Conservation (phyloP, 2,329 filamentous ascomycete genomes). For the Trichoderma sp. region DNA sequence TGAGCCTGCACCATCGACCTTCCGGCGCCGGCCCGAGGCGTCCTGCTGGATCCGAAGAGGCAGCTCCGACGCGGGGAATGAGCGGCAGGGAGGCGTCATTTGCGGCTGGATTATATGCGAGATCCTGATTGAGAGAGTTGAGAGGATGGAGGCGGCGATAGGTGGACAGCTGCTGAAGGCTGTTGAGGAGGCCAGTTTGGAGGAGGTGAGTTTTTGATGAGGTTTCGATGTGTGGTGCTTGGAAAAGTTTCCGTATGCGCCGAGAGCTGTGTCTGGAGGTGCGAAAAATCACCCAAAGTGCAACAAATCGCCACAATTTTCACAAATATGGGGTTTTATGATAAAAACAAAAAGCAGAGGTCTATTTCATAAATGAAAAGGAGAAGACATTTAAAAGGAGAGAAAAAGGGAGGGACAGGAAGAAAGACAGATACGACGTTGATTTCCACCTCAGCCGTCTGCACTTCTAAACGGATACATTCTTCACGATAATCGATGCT, state of each 20-base stretch:
- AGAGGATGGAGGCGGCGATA: conserved; percentile 41
- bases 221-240: background rate
- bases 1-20: conserved; percentile 42
- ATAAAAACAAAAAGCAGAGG: background rate
- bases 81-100: conserved; percentile 61
- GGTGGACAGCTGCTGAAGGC: conserved; percentile 56
- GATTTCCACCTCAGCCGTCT: background rate
- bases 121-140: background rate
- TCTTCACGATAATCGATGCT: background rate
- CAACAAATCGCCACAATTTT: background rate
- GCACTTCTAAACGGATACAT: background rate
- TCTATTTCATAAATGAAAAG: background rate
- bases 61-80: conserved; percentile 56
- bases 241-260: background rate
- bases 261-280: background rate
- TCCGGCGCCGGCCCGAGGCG: conserved; percentile 53
- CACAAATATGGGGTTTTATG: background rate
- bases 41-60: conserved; percentile 51
- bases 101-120: background rate
- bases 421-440: too few relatives aligned
- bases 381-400: too few relatives aligned
- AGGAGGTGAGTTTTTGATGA: conserved; percentile 53
- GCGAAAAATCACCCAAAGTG: background rate
- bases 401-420: too few relatives aligned
- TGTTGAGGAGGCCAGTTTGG: conserved; percentile 58